Conservation (phyloP, 352 stramenopile species). For the Globisporangium emineosum region DNA sequence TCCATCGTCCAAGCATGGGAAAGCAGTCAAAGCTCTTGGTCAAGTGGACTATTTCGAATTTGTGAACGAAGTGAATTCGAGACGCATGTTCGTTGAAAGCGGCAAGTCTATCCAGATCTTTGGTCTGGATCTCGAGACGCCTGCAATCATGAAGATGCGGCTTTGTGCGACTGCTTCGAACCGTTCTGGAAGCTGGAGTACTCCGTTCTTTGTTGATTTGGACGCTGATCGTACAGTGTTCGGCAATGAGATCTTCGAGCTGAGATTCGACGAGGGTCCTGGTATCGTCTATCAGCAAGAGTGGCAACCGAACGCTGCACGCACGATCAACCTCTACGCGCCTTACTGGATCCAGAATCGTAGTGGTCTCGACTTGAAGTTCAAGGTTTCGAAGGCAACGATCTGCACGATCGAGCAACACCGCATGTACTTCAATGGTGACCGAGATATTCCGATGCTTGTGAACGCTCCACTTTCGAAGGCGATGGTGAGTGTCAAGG, state of each 20-base stretch:
- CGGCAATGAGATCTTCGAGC: constrained; percentile 50
- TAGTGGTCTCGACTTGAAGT: constrained; percentile 66
- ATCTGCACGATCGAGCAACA: constrained; percentile 67
- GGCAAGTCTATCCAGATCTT: constrained; percentile 82
- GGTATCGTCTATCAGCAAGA: constrained; percentile 64
- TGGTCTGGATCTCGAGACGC: constrained; percentile 59
- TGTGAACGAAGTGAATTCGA: constrained; percentile 78
- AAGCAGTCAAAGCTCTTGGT: constrained; percentile 42
- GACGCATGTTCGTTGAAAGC: constrained; percentile 71
- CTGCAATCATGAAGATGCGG: constrained; percentile 75
- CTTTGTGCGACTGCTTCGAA: constrained; percentile 58
- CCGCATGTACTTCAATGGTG: constrained; percentile 59
- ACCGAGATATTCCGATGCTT: constrained; percentile 64
- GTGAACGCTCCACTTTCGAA: constrained; percentile 56
- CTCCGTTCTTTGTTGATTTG: constrained; percentile 57
- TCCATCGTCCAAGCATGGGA: constrained; percentile 42
- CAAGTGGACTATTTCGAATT: constrained; percentile 67
- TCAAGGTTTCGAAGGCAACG: constrained; percentile 59
- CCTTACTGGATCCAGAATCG: constrained; percentile 88
- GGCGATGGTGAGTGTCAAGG: constrained; percentile 60
- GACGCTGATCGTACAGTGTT: constrained; percentile 47
- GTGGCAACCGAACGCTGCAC: constrained; percentile 54
- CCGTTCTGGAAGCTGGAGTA: constrained; percentile 51
- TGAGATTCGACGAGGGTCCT: constrained; percentile 63
- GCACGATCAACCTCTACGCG: constrained; percentile 62